Conservation (phyloP, 768 basidiomycete genomes). For the Gyrodon lividus region DNA sequence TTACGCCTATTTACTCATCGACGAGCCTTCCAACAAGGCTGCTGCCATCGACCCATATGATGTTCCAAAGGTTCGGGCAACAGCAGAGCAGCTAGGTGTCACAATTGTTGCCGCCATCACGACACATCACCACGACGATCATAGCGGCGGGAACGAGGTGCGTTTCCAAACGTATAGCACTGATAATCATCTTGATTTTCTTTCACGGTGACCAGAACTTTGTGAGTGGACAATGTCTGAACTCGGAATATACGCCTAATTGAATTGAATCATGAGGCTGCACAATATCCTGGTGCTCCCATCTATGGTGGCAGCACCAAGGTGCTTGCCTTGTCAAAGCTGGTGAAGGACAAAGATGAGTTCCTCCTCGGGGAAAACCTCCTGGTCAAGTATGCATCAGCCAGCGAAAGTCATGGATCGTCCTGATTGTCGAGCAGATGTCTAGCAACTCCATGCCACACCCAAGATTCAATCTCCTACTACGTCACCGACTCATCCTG, state of each 20-base stretch:
- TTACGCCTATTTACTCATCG: conserved; percentile 81
- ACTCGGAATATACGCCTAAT: not conserved
- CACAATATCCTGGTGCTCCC: conserved; percentile 43
- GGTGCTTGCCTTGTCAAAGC: conserved; percentile 62
- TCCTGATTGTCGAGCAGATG: conserved; percentile 46
- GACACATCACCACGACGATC: conserved; percentile 92
- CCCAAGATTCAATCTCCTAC: conserved; percentile 95
- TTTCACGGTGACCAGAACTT: conserved; percentile 23
- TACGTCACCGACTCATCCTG: conserved; percentile 55
- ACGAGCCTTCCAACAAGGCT: conserved; percentile 62
- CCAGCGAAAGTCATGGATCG: not conserved
- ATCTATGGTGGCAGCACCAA: conserved; percentile 80
- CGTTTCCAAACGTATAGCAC: conserved; percentile 9
- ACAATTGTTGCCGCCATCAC: conserved; percentile 74
- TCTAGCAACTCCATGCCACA: conserved; percentile 90
- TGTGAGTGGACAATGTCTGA: conserved; percentile 21
- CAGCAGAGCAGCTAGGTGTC: conserved; percentile 62
- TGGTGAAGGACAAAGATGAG: conserved; percentile 80
- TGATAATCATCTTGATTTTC: conserved; percentile 11
- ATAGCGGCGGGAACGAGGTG: conserved; percentile 85
- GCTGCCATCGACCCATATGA: conserved; percentile 84
- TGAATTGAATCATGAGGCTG: conserved; percentile 32
- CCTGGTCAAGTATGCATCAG: conserved; percentile 50
- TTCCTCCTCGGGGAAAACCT: conserved; percentile 71
- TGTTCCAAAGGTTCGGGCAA: conserved; percentile 61